Conservation (phyloP, 2,329 filamentous ascomycete genomes). For the Aspergillus ochraceoroseus region DNA sequence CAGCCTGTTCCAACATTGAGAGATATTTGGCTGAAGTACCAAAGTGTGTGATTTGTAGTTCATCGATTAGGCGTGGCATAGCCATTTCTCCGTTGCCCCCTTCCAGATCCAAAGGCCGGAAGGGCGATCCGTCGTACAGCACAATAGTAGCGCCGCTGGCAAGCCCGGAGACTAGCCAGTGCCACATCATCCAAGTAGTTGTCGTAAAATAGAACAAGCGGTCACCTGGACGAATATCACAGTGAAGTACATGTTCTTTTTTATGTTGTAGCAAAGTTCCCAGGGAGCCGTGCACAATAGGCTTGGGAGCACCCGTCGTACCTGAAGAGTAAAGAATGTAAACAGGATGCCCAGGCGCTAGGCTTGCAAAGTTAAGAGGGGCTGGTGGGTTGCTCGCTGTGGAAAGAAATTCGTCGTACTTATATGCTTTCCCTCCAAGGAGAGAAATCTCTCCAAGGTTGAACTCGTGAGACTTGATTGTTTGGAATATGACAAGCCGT, state of each 20-base stretch:
- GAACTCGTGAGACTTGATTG: conserved; percentile 46
- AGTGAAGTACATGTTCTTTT: conserved; percentile 88
- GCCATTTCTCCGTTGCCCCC: conserved; percentile 65
- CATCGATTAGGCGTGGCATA: conserved; percentile 74
- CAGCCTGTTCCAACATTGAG: conserved; percentile 78
- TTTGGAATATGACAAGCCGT: conserved; percentile 69
- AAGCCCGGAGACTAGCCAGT: conserved; percentile 86
- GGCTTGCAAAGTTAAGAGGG: conserved; percentile 63
- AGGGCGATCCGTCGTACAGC: conserved; percentile 89
- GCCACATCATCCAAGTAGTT: conserved; percentile 99
- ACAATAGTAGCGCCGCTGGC: conserved; percentile 77
- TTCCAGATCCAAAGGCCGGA: conserved; percentile 59
- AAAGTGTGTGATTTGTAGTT: conserved; percentile 81
- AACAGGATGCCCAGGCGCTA: conserved; percentile 79
- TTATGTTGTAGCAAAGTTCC: conserved; percentile 94
- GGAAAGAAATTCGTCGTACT: conserved; percentile 46
- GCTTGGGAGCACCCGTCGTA: conserved; percentile 82
- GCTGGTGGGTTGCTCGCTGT: conserved; percentile 38
- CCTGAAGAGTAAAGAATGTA: conserved; percentile 93
- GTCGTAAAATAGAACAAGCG: conserved; percentile 91
- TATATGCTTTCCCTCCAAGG: conserved; percentile 36
- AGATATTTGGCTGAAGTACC: conserved; percentile 94
- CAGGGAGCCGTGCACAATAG: conserved; percentile 85
- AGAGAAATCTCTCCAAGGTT: conserved; percentile 35
- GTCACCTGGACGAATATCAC: conserved; percentile 67